These are phyloP conservation scores for Sphaerosporella brunnea DNA, from an alignment of 495 filamentous ascomycete genomes.

Conservation along the genomic window DNA sequence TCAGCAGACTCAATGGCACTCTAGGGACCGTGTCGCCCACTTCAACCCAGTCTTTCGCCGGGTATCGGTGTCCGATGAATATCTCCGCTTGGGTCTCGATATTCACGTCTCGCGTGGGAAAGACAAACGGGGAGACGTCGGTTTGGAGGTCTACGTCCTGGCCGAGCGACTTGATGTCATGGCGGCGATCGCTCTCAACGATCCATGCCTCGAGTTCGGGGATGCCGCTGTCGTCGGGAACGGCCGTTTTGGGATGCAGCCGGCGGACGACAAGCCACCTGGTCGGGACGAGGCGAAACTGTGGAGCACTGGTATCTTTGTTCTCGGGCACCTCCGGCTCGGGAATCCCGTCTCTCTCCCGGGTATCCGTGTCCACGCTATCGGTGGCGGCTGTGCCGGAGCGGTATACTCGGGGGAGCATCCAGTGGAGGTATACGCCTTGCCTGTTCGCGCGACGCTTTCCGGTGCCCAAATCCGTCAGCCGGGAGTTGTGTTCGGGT, in stretches of 20 bases:
- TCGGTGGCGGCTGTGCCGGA: slow-evolving; percentile 18
- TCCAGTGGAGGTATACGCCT: slow-evolving; percentile 40
- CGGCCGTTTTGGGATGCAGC: slow-evolving; percentile 15
- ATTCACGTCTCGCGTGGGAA: too few relatives aligned
- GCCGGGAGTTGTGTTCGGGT: slow-evolving; percentile 28
- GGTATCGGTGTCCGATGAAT: slow-evolving; percentile 33
- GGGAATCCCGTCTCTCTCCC: background rate
- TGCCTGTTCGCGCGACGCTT: background rate
- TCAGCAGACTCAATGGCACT: slow-evolving; percentile 27
- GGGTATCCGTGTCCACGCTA: slow-evolving; percentile 2
- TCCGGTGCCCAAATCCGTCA: slow-evolving; percentile 29
- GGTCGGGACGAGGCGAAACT: slow-evolving; percentile 27
- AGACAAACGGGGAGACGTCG: too few relatives aligned
- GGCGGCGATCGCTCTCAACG: slow-evolving; percentile 32
- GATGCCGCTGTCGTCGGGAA: slow-evolving; percentile 11
- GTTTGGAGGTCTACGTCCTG: slow-evolving; percentile 30
- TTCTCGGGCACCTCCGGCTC: slow-evolving; percentile 5
- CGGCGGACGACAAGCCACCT: slow-evolving; percentile 33
- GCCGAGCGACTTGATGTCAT: slow-evolving; percentile 26
- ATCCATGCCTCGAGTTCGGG: slow-evolving; percentile 30
- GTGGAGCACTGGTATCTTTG: slow-evolving; percentile 19
- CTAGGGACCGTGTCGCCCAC: background rate
- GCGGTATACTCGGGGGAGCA: slow-evolving; percentile 32
- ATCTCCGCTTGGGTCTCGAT: slow-evolving; percentile 36
- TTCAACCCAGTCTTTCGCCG: slow-evolving; percentile 17